Percentiles rank a stretch among this genome's conserved stretches.
phyloP scores from a whole-genome alignment of 2,329 filamentous ascomycete genomes.

The Seiridium unicorne region DNA sequence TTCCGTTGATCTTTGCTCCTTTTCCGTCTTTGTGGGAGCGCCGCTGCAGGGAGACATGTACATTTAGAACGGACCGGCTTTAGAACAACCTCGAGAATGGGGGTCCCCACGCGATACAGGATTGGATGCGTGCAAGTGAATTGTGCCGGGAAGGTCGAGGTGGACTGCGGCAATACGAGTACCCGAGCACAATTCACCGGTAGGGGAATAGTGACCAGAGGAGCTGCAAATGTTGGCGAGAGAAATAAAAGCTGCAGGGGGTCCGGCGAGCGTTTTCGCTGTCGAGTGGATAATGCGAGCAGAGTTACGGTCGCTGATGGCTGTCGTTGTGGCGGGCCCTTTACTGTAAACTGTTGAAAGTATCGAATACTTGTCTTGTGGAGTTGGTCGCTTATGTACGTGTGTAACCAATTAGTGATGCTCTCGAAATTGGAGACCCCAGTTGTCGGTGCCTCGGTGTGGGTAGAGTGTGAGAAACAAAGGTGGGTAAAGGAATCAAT shows the following conservation, averaged over 20 bases:
- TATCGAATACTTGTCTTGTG: conserved; percentile 7
- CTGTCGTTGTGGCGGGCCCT: background rate
- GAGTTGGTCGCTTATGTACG: conserved; percentile 6
- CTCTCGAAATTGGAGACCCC: background rate
- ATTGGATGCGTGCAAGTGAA: background rate
- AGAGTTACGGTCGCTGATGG: background rate
- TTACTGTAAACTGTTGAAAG: background rate
- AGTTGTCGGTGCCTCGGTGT: background rate
- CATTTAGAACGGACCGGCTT: background rate
- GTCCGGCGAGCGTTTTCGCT: background rate
- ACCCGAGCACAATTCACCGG: background rate
- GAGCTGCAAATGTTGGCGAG: background rate
- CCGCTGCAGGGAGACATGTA: conserved; percentile 5
- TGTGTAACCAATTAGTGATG: conserved; percentile 4
- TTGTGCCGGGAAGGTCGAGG: background rate
- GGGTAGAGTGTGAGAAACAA: background rate
- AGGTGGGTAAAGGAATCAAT: background rate
- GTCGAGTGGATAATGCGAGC: background rate
- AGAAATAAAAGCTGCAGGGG: background rate
- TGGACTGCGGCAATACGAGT: background rate
- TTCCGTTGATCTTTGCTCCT: conserved; percentile 4
- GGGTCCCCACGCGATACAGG: background rate
- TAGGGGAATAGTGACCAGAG: background rate
- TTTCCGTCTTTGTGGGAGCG: background rate
- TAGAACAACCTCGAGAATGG: background rate